Percentiles rank a stretch among this genome's conserved stretches.
These are phyloP conservation scores for Trifolium pratense DNA, from an alignment of 306 rosid genomes.

Conservation along the genomic window DNA sequence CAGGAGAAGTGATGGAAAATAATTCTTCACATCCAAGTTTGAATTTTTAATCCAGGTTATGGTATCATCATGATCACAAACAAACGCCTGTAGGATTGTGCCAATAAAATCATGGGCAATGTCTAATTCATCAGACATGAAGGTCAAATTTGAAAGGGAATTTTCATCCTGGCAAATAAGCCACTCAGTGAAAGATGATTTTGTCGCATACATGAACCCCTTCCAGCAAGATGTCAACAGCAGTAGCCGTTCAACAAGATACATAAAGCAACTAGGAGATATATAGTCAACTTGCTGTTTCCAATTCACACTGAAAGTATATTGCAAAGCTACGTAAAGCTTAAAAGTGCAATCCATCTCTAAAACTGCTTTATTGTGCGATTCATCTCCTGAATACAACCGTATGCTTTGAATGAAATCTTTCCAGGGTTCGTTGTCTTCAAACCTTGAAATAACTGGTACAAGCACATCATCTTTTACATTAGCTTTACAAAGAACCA, in stretches of 20 bases:
- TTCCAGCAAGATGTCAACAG: slow-evolving; percentile 38
- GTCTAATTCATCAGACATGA: background rate
- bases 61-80: slow-evolving; percentile 25
- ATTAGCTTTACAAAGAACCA: slow-evolving; percentile 13
- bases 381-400: slow-evolving; percentile 10
- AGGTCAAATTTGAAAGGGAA: slow-evolving; percentile 26
- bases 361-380: background rate
- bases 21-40: background rate
- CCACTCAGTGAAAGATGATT: slow-evolving; percentile 71
- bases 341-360: slow-evolving; percentile 9
- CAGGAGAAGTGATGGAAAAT: slow-evolving; percentile 47
- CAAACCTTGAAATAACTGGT: slow-evolving; percentile 34
- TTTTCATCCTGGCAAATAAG: slow-evolving; percentile 46
- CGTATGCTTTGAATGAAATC: slow-evolving; percentile 46
- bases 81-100: background rate
- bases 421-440: slow-evolving; percentile 39
- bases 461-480: slow-evolving; percentile 30
- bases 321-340: background rate
- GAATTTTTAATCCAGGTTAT: slow-evolving; percentile 52
- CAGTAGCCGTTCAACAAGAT: slow-evolving; percentile 72
- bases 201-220: slow-evolving; percentile 55
- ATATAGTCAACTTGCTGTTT: background rate
- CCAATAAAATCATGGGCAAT: slow-evolving; percentile 35
- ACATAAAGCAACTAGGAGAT: slow-evolving; percentile 41
- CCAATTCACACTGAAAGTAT: background rate